Evolutionary conservation across 768 basidiomycete genomes (phyloP).

Genomic region (Lentinus tigrinus): DNA sequence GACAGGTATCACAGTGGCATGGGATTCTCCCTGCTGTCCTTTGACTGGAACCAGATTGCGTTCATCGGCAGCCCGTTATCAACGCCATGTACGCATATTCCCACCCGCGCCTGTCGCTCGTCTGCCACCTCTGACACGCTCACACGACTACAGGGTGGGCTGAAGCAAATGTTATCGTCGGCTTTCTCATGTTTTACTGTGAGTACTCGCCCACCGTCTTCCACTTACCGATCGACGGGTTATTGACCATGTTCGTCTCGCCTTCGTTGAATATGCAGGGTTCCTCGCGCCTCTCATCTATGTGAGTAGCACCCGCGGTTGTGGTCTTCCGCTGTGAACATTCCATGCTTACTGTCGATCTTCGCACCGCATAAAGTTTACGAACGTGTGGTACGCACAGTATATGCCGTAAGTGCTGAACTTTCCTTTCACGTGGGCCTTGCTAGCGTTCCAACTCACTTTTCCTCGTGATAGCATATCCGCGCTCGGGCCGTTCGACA

Average conservation of each 20-base stretch:
- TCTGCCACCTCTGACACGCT: not conserved
- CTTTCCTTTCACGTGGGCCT: not conserved
- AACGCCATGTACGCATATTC: not conserved
- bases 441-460: not conserved
- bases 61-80: conserved; percentile 65
- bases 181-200: conserved; percentile 45
- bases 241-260: not conserved
- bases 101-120: not conserved
- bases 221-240: not conserved
- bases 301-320: conserved; percentile 49
- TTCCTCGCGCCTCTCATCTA: conserved; percentile 38
- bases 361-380: not conserved
- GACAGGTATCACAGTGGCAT: conserved; percentile 25
- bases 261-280: conserved; percentile 25
- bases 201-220: conserved; percentile 1
- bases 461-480: conserved; percentile 3
- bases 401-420: conserved; percentile 50
- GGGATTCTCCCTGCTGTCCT: conserved; percentile 64
- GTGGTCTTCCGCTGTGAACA: conserved; percentile 39
- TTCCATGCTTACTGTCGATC: not conserved
- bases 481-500: conserved; percentile 34
- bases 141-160: conserved; percentile 51
- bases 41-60: conserved; percentile 78
- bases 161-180: conserved; percentile 60
- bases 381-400: conserved; percentile 56